Evolutionary conservation across 2,329 filamentous ascomycete species (phyloP).

Genomic region (Fusarium ambrosium): DNA sequence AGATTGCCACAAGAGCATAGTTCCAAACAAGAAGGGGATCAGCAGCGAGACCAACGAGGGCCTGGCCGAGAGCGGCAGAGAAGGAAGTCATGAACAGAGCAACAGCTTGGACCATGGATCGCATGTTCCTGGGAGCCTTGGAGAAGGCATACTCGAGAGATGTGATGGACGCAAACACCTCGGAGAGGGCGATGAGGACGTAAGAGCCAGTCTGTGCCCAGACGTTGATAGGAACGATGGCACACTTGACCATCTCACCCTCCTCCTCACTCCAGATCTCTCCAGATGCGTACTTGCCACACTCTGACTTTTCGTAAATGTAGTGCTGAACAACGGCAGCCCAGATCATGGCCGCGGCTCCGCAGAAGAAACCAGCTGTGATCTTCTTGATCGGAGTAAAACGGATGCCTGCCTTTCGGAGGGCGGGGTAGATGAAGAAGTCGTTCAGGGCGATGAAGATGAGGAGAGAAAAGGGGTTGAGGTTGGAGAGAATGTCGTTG

Average conservation of each 20-base stretch:
- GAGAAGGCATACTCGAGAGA: conserved; percentile 82
- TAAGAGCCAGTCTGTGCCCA: conserved; percentile 69
- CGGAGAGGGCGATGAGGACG: conserved; percentile 62
- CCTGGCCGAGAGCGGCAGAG: conserved; percentile 76
- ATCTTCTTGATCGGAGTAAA: conserved; percentile 85
- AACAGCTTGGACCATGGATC: conserved; percentile 76
- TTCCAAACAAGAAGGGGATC: conserved; percentile 82
- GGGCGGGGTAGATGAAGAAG: conserved; percentile 74
- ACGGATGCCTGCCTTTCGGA: conserved; percentile 73
- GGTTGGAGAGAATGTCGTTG: conserved; percentile 81
- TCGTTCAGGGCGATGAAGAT: conserved; percentile 82
- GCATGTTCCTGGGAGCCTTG: conserved; percentile 83
- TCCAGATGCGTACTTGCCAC: conserved; percentile 61
- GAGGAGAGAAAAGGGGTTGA: conserved; percentile 80
- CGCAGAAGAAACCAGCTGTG: conserved; percentile 75
- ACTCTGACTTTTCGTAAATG: conserved; percentile 74
- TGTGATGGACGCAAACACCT: conserved; percentile 65
- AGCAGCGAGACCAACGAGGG: conserved; percentile 54
- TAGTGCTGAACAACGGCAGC: conserved; percentile 68
- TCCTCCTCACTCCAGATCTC: conserved; percentile 44
- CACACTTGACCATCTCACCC: conserved; percentile 56
- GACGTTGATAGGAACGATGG: conserved; percentile 71
- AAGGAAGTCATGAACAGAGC: conserved; percentile 79
- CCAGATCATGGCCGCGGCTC: conserved; percentile 70
- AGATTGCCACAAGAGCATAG: conserved; percentile 75